Percentiles rank a stretch among this genome's conserved stretches.
Conservation (phyloP, 257 asterid genomes). For the Solanum stenotomum region DNA sequence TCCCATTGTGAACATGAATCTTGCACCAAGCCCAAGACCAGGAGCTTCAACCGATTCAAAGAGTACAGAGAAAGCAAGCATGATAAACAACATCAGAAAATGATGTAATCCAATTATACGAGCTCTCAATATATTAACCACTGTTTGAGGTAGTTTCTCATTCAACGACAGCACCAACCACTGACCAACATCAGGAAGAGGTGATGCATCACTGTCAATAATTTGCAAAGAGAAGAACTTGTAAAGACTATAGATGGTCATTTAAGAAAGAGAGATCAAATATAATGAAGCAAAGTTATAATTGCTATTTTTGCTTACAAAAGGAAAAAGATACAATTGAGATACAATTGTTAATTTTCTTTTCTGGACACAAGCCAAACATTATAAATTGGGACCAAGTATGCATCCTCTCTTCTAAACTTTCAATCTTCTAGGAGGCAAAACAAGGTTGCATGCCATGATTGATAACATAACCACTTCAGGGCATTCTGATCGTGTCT, state of each 20-base stretch:
- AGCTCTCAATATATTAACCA: slow-evolving; percentile 68
- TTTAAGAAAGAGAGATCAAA: neutral
- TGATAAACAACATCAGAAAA: slow-evolving; percentile 84
- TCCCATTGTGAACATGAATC: slow-evolving; percentile 97
- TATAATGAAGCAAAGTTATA: neutral
- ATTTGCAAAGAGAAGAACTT: neutral
- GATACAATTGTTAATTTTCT: neutral
- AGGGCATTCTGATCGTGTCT: neutral
- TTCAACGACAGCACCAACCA: slow-evolving; percentile 83
- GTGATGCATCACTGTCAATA: slow-evolving; percentile 54
- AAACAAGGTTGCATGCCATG: neutral
- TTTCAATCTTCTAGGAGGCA: neutral
- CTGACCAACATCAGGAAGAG: slow-evolving; percentile 97
- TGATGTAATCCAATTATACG: slow-evolving; percentile 91
- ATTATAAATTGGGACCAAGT: neutral
- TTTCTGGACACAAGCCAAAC: neutral
- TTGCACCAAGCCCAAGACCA: slow-evolving; percentile 89
- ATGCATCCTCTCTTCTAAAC: neutral
- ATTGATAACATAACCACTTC: neutral
- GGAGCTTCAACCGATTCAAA: slow-evolving; percentile 88
- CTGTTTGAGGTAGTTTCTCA: slow-evolving; percentile 58
- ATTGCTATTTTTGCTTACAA: neutral
- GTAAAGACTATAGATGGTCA: neutral
- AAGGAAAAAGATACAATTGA: no score
- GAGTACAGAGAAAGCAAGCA: slow-evolving; percentile 91